These are phyloP conservation scores for Croton setiger DNA, from an alignment of 441 rosid genomes.

Conservation along the genomic window DNA sequence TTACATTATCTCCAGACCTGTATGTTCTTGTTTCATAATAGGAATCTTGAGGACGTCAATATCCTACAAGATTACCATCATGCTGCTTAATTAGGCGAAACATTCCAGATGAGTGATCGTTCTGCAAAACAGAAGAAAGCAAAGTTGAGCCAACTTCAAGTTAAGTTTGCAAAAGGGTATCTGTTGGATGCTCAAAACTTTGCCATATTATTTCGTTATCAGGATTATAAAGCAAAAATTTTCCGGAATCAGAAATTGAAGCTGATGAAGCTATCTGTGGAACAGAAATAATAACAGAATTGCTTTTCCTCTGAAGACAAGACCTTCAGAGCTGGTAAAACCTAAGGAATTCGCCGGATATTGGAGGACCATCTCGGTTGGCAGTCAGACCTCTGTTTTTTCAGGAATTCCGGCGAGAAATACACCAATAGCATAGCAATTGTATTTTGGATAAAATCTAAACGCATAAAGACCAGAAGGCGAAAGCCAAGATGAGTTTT, in stretches of 20 bases:
- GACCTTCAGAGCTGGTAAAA: slow-evolving; percentile 16
- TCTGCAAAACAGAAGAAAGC: slow-evolving; percentile 18
- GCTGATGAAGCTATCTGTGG: slow-evolving; percentile 16
- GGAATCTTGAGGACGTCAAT: not conserved
- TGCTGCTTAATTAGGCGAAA: slow-evolving; percentile 29
- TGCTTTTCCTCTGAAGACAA: slow-evolving; percentile 21
- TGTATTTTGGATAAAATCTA: slow-evolving; percentile 29
- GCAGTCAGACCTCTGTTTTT: slow-evolving; percentile 28
- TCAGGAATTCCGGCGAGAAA: slow-evolving; percentile 22
- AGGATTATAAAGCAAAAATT: slow-evolving; percentile 27
- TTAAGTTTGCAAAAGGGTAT: slow-evolving; percentile 26
- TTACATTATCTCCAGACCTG: not conserved
- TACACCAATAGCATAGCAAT: slow-evolving; percentile 24
- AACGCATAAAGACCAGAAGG: slow-evolving; percentile 39
- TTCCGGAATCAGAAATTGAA: slow-evolving; percentile 36
- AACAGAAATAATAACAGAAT: not conserved
- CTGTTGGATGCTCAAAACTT: slow-evolving; percentile 29
- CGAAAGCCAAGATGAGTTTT: slow-evolving; percentile 27
- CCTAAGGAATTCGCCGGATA: slow-evolving; percentile 15
- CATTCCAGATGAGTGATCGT: slow-evolving; percentile 20
- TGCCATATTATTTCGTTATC: slow-evolving; percentile 19
- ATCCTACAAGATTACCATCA: slow-evolving; percentile 32
- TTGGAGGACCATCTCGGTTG: slow-evolving; percentile 25
- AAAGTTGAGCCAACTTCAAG: slow-evolving; percentile 7
- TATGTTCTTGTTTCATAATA: slow-evolving; percentile 18